phyloP scores from a whole-genome alignment of 192 early-diverging fungal genomes.

The Backusella morwellensis region DNA sequence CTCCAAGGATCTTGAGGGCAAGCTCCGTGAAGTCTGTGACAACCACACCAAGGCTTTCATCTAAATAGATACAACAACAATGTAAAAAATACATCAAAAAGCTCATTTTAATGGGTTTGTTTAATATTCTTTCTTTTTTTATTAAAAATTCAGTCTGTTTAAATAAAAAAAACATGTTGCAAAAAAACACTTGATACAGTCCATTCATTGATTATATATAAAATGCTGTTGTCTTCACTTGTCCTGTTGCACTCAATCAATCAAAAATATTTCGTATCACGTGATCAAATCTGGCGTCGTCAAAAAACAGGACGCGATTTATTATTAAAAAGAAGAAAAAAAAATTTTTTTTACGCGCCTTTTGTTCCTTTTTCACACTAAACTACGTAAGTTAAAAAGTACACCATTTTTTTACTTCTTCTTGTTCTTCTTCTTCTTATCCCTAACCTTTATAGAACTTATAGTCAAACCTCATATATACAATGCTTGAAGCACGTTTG shows the following conservation, averaged over 20 bases:
- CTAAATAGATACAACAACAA: conserved; percentile 10
- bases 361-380: not conserved
- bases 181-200: not conserved
- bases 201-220: not conserved
- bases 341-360: conserved; percentile 6
- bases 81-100: conserved; percentile 8
- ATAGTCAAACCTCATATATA: not conserved
- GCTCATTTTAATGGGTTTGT: not conserved
- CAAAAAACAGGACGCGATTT: not conserved
- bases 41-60: conserved; percentile 79
- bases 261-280: not conserved
- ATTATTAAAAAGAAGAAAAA: not conserved
- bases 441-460: not conserved
- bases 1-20: conserved; percentile 84
- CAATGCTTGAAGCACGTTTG: conserved; percentile 93
- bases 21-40: conserved; percentile 85
- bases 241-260: not conserved
- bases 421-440: not conserved
- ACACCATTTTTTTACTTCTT: not conserved
- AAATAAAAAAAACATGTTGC: conserved; percentile 1
- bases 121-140: not conserved
- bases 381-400: not conserved
- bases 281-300: not conserved
- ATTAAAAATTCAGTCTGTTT: not conserved
- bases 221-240: not conserved